Evolutionary conservation across 371 early-diverging fungal genomes (phyloP), one percentile per base, ranked within the genome.

Genomic region (Circinella umbellata): DNA sequence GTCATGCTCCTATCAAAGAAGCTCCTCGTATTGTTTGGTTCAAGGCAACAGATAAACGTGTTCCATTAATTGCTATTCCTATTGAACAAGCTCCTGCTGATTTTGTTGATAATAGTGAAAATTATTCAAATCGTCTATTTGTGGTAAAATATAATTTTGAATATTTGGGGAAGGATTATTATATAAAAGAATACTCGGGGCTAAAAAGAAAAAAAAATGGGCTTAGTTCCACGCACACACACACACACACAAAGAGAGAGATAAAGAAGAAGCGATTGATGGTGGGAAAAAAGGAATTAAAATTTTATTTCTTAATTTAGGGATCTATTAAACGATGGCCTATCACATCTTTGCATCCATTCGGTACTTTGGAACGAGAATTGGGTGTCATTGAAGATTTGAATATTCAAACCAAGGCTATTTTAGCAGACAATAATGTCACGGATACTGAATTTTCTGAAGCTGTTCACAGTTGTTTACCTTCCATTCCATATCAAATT

Each of bases 1-100:
- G 73, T 14, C 72, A 73, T 53, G 72, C 71, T 51, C 74, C 64
- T 36, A 67, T 74, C 17, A 80, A 80, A 42, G 81, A 77, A 13
- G 71, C 73, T 6, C 86, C 88, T 4, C 71, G 87, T 46, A 89
- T 90, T 54, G 88, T 92, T 10, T 95, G 95, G 94, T 95, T 96
- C 85, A 90, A 89, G 78, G 94, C 96, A 9, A 89, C 89, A 5
- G 94, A 95, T 79, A 88, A 89, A 63, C 91, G 94, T 15, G 87
- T 93, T 3, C 96, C 96, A 7, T 78, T 90, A 65, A 89, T 96
- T 71, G 86, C 90, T 20, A 90, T 96, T 60, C 90, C 93, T 3
- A 83, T 86, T 48, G 90, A 89, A 66, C 83, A 92, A 64, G 92
- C 88, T 0, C 90, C 92, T 5, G 69, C 63, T 0, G 90, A 92